Evolutionary conservation across 306 rosid species (phyloP), one percentile per base, ranked within the genome.

Genomic region (Vigna radiata): DNA sequence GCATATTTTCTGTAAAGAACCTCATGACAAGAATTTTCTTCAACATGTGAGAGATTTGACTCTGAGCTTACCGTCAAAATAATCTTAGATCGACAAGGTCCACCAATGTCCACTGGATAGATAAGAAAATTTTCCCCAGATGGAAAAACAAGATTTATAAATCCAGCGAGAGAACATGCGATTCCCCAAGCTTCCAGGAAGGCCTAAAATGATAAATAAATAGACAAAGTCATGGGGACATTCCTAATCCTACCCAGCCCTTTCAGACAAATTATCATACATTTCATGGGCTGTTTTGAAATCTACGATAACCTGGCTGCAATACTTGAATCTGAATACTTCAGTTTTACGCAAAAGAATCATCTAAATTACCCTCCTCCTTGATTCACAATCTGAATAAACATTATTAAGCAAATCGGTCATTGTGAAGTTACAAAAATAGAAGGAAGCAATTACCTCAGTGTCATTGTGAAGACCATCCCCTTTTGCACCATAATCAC

Each of bases 1-100:
- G 41, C 39, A 16, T 58, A 5, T 44, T 54, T 63, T 55, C 23
- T 49, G 31, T 44, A 12, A 21, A 47, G 43, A 17, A 5, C 17
- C 66, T 44, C 68, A 49, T 47, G 67, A 56, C 29, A 78, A 54
- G 19, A 52, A 37, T 27, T 21, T 31, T 53, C 14, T 65, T 37
- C 19, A 59, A 70, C 23, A 69, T 13, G 48, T 15, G 33, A 49
- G 47, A 73, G 7, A 53, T 53, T 79, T 48, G 33, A 78, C 16
- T 58, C 29, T 70, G 59, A 63, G 79, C 86, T 56, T 83, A 94
- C 97, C 91, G 23, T 33, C 79, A 85, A 90, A 70, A 86, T 87
- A 71, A 94, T 66, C 88, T 78, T 92, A 27, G 97, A 89, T 70
- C 73, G 84, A 86, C 98, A 94, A 50, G 96, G 97, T 52, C 98